phyloP scores from a whole-genome alignment of 768 basidiomycete species.

The Suillus decipiens region DNA sequence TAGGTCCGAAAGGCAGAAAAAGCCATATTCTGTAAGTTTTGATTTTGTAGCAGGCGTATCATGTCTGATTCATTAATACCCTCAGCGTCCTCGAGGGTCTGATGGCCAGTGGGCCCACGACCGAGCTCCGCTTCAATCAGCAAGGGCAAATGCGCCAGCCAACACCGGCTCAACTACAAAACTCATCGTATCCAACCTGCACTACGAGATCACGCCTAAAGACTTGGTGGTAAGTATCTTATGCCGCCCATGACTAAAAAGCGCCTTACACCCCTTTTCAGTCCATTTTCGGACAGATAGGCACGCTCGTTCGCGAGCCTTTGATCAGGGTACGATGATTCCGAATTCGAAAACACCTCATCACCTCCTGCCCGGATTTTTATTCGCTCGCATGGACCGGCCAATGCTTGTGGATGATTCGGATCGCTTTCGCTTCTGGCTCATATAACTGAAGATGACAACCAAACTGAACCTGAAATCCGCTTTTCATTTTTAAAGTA shows the following conservation, averaged over 20 bases:
- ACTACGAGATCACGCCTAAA: constrained; percentile 89
- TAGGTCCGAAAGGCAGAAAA: constrained; percentile 36
- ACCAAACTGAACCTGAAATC: constrained; percentile 60
- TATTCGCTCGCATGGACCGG: constrained; percentile 32
- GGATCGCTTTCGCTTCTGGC: constrained; percentile 46
- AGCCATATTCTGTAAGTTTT: constrained; percentile 44
- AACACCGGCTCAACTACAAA: constrained; percentile 44
- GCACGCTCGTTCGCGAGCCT: constrained; percentile 91
- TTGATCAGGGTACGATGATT: constrained; percentile 87
- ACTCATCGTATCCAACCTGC: constrained; percentile 82
- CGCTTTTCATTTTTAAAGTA: constrained; percentile 66
- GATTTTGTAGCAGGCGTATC: constrained; percentile 2
- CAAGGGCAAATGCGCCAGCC: constrained; percentile 25
- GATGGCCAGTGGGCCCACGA: constrained; percentile 80
- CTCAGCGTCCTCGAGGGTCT: constrained; percentile 59
- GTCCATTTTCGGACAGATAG: constrained; percentile 91
- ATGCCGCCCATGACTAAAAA: constrained; percentile 6
- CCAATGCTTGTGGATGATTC: constrained; percentile 25
- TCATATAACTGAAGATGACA: constrained; percentile 34
- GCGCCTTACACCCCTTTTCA: constrained; percentile 31
- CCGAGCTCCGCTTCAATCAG: constrained; percentile 53
- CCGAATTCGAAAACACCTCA: constrained; percentile 42
- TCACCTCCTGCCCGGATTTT: constrained; percentile 31
- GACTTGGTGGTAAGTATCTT: constrained; percentile 75
- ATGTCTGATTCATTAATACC: constrained; percentile 7